Base-by-base conservation (phyloP, 164 flowering plant genomes). In the Chloranthus sessilifolius region DNA sequence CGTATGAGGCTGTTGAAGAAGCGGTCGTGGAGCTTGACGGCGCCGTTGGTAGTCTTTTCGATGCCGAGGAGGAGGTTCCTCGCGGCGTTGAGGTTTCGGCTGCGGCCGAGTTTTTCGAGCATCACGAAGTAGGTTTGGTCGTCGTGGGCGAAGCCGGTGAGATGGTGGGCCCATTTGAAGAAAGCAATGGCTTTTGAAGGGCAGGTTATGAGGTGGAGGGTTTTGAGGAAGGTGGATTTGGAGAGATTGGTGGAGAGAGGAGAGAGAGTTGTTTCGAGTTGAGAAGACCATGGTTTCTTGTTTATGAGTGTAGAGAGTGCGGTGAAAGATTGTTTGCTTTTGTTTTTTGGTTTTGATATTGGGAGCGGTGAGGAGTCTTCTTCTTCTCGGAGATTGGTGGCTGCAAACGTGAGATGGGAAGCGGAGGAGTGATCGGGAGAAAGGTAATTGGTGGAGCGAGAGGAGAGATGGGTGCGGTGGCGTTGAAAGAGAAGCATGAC, bases 1-100 rank as follows among this genome's bases (percentile, higher is more conserved):
- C 81, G 63, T 31, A 85, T 76, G 66, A 88, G 74, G 56, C 70
- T 67, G 49, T 85, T 81, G 55, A 82, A 88, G 61, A 79, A 79
- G 44, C 65, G 55, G 43, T 75, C 86, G 17, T 70, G 66, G 2
- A 76, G 72, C 43, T 64, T 65, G 17, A 71, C 74, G 4, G 45
- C 40, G 9, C 76, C 76, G 19, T 52, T 37, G 10, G 85, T 69
- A 42, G 52, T 66, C 24, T 41, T 75, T 46, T 74, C 80, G 2
- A 82, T 73, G 5, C 85, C 74, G 35, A 73, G 61, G 45, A 85
- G 60, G 43, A 88, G 71, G 44, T 79, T 74, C 3, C 84, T 69
- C 21, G 96, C 96, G 0, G 71, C 63, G 47, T 79, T 77, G 57
- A 82, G 77, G 58, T 73, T 62, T 7, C 90, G 58, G 26, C 56